These are phyloP conservation scores for Nymphaea thermarum DNA, from an alignment of 164 flowering plant genomes.

Conservation along the genomic window DNA sequence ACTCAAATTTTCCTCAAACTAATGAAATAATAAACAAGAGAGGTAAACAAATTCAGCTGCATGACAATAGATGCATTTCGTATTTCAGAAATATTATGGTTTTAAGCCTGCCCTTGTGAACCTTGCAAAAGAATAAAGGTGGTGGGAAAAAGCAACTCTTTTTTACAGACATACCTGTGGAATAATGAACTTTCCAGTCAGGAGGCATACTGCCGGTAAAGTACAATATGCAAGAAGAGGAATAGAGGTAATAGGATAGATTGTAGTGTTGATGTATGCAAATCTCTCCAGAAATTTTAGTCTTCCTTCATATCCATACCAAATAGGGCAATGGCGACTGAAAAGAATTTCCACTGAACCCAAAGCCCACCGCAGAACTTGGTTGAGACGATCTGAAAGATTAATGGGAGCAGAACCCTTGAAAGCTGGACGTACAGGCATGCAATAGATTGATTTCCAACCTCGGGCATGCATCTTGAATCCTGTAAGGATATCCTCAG, in stretches of 20 bases:
- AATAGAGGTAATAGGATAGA: conserved; percentile 33
- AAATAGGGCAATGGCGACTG: conserved; percentile 40
- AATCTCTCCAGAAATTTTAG: conserved; percentile 34
- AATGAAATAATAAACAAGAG: not conserved
- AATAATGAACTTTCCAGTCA: conserved; percentile 39
- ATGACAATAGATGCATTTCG: too few relatives aligned
- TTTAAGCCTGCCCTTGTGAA: not conserved
- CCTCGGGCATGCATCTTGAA: conserved; percentile 52
- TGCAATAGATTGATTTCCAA: conserved; percentile 45
- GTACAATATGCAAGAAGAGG: conserved; percentile 38
- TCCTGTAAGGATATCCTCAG: conserved; percentile 47
- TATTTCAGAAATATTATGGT: not conserved
- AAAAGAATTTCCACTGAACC: conserved; percentile 42
- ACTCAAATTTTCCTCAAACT: not conserved
- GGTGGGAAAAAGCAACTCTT: not conserved
- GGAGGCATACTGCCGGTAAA: conserved; percentile 37
- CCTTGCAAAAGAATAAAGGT: not conserved
- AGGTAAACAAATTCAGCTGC: not conserved
- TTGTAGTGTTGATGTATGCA: conserved; percentile 37
- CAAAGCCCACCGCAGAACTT: conserved; percentile 48
- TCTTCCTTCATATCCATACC: conserved; percentile 46
- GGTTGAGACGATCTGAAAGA: conserved; percentile 45
- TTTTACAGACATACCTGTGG: conserved; percentile 23
- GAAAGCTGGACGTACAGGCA: conserved; percentile 34
- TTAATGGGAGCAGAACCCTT: conserved; percentile 46